These are phyloP conservation scores for Daedaleopsis sinensis DNA, from an alignment of 768 basidiomycete genomes.

Conservation along the genomic window DNA sequence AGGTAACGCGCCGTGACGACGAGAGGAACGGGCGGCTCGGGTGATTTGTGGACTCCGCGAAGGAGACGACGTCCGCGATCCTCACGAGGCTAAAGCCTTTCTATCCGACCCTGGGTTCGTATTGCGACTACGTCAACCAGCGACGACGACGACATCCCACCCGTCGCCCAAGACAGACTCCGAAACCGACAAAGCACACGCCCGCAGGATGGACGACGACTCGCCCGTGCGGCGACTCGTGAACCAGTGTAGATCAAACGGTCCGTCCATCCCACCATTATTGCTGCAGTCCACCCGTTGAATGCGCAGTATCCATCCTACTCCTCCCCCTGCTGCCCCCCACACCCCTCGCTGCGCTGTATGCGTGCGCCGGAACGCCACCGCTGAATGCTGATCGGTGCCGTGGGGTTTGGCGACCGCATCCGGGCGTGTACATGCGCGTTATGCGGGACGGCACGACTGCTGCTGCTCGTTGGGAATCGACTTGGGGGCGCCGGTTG, in stretches of 20 bases:
- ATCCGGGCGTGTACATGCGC: background rate
- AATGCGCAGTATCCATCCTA: too few relatives aligned
- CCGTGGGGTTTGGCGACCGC: background rate
- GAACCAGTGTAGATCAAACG: slow-evolving; percentile 35
- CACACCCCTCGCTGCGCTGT: background rate
- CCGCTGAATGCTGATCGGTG: background rate
- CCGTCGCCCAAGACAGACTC: background rate
- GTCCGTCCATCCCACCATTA: slow-evolving; percentile 21
- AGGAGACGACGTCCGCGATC: slow-evolving; percentile 20
- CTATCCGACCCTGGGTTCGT: background rate
- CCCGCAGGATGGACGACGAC: slow-evolving; percentile 28
- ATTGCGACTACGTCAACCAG: too few relatives aligned
- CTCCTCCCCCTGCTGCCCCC: too few relatives aligned
- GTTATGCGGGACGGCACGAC: slow-evolving; percentile 11
- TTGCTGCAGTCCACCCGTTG: background rate
- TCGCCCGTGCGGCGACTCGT: slow-evolving; percentile 32
- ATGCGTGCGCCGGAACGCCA: background rate
- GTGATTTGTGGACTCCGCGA: slow-evolving; percentile 13
- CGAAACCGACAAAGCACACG: background rate
- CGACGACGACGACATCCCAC: background rate
- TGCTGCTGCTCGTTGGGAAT: slow-evolving; percentile 1
- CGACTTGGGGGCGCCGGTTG: background rate
- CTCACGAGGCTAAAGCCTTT: slow-evolving; percentile 12
- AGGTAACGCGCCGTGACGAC: background rate
- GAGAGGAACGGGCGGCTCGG: slow-evolving; percentile 3